These are phyloP conservation scores for Quillaja saponaria DNA, from an alignment of 306 rosid species.

Conservation along the genomic window DNA sequence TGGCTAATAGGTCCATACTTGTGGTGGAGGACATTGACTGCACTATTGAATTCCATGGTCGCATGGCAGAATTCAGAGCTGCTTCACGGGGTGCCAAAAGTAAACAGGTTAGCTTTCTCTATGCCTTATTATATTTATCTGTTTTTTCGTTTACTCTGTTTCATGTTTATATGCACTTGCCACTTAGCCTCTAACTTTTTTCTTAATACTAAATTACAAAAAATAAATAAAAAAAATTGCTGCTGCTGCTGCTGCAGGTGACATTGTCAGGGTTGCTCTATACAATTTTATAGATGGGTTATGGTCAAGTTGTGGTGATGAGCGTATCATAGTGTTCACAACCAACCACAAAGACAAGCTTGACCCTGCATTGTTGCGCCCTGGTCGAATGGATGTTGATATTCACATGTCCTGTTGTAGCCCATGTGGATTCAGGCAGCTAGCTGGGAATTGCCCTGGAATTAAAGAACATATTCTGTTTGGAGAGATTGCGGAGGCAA, in stretches of 20 bases:
- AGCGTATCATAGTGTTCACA: constrained; percentile 80
- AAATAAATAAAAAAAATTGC: no score
- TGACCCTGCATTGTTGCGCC: constrained; percentile 79
- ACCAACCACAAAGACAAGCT: constrained; percentile 87
- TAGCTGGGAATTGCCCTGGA: constrained; percentile 69
- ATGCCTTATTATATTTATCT: no score
- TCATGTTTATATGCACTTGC: not conserved
- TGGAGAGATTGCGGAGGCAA: constrained; percentile 52
- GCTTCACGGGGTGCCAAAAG: no score
- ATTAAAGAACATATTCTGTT: constrained; percentile 43
- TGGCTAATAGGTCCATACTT: constrained; percentile 72
- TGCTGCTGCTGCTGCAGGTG: constrained; percentile 37
- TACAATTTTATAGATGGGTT: constrained; percentile 58
- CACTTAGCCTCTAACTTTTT: not conserved
- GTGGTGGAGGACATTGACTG: constrained; percentile 95
- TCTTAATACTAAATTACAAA: no score
- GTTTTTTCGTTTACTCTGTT: not conserved
- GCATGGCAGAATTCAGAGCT: constrained; percentile 3
- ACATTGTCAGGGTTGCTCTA: constrained; percentile 50
- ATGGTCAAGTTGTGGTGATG: constrained; percentile 60
- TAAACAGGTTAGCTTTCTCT: no score
- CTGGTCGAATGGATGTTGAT: constrained; percentile 93
- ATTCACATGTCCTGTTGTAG: constrained; percentile 85
- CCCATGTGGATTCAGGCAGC: constrained; percentile 58
- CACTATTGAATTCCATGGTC: constrained; percentile 66